Base-by-base conservation (phyloP, 345 rosid genomes). In the Boechera divaricarpa region DNA sequence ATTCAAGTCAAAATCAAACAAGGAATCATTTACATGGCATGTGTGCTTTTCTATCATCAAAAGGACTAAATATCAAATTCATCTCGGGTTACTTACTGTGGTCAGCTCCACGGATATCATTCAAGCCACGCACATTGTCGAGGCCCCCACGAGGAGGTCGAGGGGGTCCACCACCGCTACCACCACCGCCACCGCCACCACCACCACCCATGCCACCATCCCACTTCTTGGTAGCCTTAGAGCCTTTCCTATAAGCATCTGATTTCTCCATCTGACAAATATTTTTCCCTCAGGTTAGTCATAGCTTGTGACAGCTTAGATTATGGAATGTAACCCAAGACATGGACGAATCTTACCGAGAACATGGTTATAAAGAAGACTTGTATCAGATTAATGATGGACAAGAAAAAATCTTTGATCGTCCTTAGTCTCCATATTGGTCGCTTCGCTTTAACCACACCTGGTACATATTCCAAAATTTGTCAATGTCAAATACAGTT, bases 141-240 rank as follows among this genome's bases (percentile, higher is more conserved):
- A 89, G 78, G 12, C 96, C 97, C 0, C 94, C 77, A 66, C 69
- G 90, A 11, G 94, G 92, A 10, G 91, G 91, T 5, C 74, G 89
- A 11, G 94, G 91, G 5, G 90, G 90, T 7, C 98, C 84, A 9
- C 81, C 86, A 6, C 72, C 65, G 0, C 77, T 58, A 0, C 78
- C 71, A 1, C 81, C 91, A 10, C 96, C 84, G 28, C 96, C 97
- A 5, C 98, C 85, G 15, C 96, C 97, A 8, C 91, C 88, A 28
- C 98, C 97, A 42, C 97, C 93, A 0, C 90, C 59, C 58, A 26
- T 86, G 45, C 94, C 94, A 38, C 91, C 96, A 78, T 86, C 96
- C 92, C 96, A 91, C 81, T 91, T 91, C 92, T 94, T 90, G 82
- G 85, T 74, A 78, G 94, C 72, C 55, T 86, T 83, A 55, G 86